phyloP scores from a whole-genome alignment of 768 basidiomycete species.

The Mycena vulgaris region DNA sequence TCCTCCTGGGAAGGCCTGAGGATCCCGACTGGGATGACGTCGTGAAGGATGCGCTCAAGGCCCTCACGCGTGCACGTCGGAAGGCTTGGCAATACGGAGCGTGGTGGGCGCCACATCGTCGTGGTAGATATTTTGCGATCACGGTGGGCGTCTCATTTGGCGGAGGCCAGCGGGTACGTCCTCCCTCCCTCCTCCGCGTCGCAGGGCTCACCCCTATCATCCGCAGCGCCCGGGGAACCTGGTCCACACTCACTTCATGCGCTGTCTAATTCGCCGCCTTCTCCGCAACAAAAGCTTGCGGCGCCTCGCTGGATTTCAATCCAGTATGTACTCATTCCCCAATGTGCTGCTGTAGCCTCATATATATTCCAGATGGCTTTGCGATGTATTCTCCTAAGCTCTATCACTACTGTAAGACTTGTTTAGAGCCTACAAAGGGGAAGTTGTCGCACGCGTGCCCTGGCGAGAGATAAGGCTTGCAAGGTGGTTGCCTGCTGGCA shows the following conservation, averaged over 20 bases:
- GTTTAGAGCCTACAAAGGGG: no score
- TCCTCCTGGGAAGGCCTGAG: background rate
- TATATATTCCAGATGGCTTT: no score
- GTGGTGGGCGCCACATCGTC: background rate
- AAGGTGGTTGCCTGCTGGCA: no score
- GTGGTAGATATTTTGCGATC: background rate
- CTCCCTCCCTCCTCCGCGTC: no score
- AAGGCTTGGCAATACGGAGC: background rate
- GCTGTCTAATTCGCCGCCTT: background rate
- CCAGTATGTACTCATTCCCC: background rate
- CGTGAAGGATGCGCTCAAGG: background rate
- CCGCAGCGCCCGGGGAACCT: background rate
- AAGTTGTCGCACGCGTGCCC: no score
- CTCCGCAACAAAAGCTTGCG: background rate
- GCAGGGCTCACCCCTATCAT: background rate
- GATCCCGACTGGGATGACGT: no score
- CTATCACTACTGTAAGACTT: no score
- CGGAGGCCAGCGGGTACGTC: background rate
- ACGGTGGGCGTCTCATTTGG: background rate
- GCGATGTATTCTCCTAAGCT: no score
- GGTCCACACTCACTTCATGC: background rate
- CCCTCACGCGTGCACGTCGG: background rate
- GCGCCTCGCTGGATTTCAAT: no score
- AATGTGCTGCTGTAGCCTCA: no score
- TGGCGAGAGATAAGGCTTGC: no score